phyloP scores from a whole-genome alignment of 495 filamentous ascomycete genomes.

The Paragyromitra xinjiangensis region DNA sequence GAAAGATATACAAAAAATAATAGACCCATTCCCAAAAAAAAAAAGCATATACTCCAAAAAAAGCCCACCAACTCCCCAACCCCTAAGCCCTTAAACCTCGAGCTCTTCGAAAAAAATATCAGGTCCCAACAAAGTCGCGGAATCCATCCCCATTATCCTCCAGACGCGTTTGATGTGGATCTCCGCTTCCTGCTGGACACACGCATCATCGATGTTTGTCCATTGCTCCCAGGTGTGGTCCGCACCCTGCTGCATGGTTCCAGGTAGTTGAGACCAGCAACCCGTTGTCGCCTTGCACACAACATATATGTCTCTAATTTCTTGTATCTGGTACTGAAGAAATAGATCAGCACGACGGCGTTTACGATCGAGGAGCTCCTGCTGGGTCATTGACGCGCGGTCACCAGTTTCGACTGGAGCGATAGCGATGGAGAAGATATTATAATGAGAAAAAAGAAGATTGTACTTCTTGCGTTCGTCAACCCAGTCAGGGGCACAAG shows the following conservation, averaged over 20 bases:
- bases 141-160: not conserved
- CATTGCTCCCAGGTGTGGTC: slow-evolving; percentile 16
- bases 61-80: not conserved
- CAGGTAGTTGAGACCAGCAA: slow-evolving; percentile 7
- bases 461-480: slow-evolving; percentile 21
- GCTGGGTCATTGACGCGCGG: not conserved
- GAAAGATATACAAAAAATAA: no score
- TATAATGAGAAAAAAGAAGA: slow-evolving; percentile 10
- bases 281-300: slow-evolving; percentile 18
- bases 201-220: slow-evolving; percentile 31
- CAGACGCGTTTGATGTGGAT: slow-evolving; percentile 23
- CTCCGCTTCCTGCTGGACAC: slow-evolving; percentile 35
- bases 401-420: not conserved
- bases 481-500: slow-evolving; percentile 20
- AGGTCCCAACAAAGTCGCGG: not conserved
- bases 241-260: slow-evolving; percentile 28
- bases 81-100: not conserved
- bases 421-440: not conserved
- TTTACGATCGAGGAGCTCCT: slow-evolving; percentile 15
- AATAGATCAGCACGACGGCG: slow-evolving; percentile 1
- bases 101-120: slow-evolving; percentile 16
- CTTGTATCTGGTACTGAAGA: slow-evolving; percentile 5
- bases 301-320: slow-evolving; percentile 31
- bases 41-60: not conserved
- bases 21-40: not conserved